A percentile compares a stretch with the other conserved stretches of the same genome.
These are phyloP conservation scores for Aspergillus sp. DNA, from an alignment of 2,329 filamentous ascomycete genomes.

Conservation along the genomic window DNA sequence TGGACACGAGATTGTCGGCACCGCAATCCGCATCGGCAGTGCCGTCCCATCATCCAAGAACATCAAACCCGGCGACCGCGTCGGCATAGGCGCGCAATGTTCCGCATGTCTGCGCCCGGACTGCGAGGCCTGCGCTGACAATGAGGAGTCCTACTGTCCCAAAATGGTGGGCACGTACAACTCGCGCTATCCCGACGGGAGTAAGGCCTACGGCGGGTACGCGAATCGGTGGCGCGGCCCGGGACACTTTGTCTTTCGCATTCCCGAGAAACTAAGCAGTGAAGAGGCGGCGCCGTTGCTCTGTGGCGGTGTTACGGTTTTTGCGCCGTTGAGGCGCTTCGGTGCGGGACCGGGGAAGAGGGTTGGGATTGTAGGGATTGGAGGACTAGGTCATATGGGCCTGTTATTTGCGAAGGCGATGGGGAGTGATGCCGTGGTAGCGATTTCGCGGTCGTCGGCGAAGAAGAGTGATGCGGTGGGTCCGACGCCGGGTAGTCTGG, in stretches of 20 bases:
- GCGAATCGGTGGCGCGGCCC: slow-evolving; percentile 56
- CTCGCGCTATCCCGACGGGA: slow-evolving; percentile 33
- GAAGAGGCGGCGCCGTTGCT: slow-evolving; percentile 67
- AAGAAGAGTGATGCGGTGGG: slow-evolving; percentile 53
- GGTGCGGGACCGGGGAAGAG: slow-evolving; percentile 68
- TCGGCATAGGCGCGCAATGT: slow-evolving; percentile 63
- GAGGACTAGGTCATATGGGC: slow-evolving; percentile 72
- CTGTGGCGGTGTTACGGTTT: slow-evolving; percentile 76
- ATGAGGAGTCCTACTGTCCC: slow-evolving; percentile 42
- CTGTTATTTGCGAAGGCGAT: slow-evolving; percentile 70
- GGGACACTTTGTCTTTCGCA: slow-evolving; percentile 60
- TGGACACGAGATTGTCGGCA: slow-evolving; percentile 67
- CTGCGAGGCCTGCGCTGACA: slow-evolving; percentile 42
- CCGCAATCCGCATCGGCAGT: slow-evolving; percentile 55
- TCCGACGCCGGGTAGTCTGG: slow-evolving; percentile 40
- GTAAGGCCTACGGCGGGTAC: slow-evolving; percentile 55
- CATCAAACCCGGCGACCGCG: slow-evolving; percentile 62
- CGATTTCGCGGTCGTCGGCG: slow-evolving; percentile 52
- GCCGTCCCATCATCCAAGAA: slow-evolving; percentile 30
- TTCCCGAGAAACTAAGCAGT: slow-evolving; percentile 51
- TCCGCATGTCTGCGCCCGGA: slow-evolving; percentile 51
- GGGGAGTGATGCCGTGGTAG: slow-evolving; percentile 62
- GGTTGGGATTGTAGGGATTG: slow-evolving; percentile 71
- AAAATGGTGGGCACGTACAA: slow-evolving; percentile 40
- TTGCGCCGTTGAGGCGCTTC: slow-evolving; percentile 65